A percentile compares a stretch with the other conserved stretches of the same genome.
phyloP scores from a whole-genome alignment of 768 basidiomycete species.

The Rhodotorula kratochvilovae region DNA sequence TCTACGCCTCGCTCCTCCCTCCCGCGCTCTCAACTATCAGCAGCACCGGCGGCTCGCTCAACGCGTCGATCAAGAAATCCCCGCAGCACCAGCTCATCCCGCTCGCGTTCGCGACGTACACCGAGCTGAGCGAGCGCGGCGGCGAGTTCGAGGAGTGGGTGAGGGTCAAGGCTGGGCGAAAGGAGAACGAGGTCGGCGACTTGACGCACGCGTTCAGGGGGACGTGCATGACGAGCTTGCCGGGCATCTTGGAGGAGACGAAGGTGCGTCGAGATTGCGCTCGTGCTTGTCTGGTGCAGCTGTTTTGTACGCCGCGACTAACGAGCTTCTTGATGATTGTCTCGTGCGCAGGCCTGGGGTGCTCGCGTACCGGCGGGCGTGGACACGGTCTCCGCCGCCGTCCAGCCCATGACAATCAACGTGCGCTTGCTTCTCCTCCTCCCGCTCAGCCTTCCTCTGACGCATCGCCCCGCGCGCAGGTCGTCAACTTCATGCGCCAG shows the following conservation, averaged over 20 bases:
- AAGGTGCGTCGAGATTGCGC: too few relatives aligned
- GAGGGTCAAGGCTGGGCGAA: slow-evolving; percentile 29
- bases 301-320: background rate
- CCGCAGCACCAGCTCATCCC: slow-evolving; percentile 31
- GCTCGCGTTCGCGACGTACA: slow-evolving; percentile 40
- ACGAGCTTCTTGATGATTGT: too few relatives aligned
- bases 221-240: slow-evolving; percentile 40
- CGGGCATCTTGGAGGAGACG: slow-evolving; percentile 42
- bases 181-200: slow-evolving; percentile 43
- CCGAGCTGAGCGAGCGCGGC: slow-evolving; percentile 29
- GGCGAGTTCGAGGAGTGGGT: slow-evolving; percentile 41
- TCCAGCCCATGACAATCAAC: slow-evolving; percentile 30
- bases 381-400: slow-evolving; percentile 23
- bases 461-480: too few relatives aligned
- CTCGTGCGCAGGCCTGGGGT: slow-evolving; percentile 17
- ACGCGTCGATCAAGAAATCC: slow-evolving; percentile 38
- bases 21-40: slow-evolving; percentile 32
- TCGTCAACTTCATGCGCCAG: slow-evolving; percentile 42
- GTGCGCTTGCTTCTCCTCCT: slow-evolving; percentile 10
- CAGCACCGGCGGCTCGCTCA: slow-evolving; percentile 32
- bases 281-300: too few relatives aligned
- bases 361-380: slow-evolving; percentile 17
- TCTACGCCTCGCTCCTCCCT: slow-evolving; percentile 37
- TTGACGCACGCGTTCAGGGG: slow-evolving; percentile 41
- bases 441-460: background rate